Conservation (phyloP, 192 early-diverging fungal genomes). For the Podochytrium sp. region DNA sequence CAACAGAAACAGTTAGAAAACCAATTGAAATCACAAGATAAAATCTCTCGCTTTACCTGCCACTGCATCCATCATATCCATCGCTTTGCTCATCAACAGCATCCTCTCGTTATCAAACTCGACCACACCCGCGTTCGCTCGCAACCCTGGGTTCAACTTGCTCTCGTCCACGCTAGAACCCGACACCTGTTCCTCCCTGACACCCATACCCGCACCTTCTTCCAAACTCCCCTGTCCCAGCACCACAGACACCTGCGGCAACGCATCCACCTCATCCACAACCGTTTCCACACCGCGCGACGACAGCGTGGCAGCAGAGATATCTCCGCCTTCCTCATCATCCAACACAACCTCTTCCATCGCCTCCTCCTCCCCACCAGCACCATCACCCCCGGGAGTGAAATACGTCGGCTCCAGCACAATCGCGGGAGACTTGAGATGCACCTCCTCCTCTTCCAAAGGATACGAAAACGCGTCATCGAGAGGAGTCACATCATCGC, state of each 20-base stretch:
- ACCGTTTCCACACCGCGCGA: background rate
- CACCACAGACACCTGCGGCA: background rate
- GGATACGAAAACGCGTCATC: too few relatives aligned
- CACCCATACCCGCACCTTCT: background rate
- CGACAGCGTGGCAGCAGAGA: background rate
- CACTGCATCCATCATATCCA: conserved; percentile 15
- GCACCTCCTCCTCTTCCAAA: too few relatives aligned
- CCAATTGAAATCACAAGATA: background rate
- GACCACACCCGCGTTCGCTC: background rate
- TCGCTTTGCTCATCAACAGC: conserved; percentile 23
- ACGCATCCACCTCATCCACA: background rate
- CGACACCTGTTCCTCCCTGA: background rate
- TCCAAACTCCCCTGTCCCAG: background rate
- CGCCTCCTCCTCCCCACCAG: background rate
- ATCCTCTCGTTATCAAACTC: conserved; percentile 28
- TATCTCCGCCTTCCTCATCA: background rate
- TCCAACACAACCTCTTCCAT: background rate
- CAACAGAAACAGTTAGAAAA: background rate
- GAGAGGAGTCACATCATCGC: too few relatives aligned
- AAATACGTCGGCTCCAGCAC: background rate
- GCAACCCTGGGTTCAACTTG: background rate
- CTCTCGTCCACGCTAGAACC: too few relatives aligned
- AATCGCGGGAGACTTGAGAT: background rate
- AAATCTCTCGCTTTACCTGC: background rate
- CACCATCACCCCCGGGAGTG: background rate